Evolutionary conservation across 2,329 filamentous ascomycete genomes (phyloP).

Genomic region (Venturia nashicola): DNA sequence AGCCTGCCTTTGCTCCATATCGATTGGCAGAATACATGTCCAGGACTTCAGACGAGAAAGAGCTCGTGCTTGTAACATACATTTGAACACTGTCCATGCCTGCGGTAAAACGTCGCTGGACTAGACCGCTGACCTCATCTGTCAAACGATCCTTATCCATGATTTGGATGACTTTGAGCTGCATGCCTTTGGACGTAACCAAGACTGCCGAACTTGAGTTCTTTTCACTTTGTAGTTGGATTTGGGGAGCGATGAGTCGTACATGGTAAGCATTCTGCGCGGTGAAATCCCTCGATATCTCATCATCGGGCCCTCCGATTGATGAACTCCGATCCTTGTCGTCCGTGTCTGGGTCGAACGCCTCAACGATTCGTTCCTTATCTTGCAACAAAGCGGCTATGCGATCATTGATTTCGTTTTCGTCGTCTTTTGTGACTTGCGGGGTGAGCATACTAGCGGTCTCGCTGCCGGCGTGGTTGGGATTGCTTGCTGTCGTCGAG

Average conservation of each 20-base stretch:
- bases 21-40: conserved; percentile 90
- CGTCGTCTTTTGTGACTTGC: conserved; percentile 37
- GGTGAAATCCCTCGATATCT: conserved; percentile 77
- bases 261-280: conserved; percentile 92
- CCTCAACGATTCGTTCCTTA: conserved; percentile 68
- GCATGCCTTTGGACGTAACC: conserved; percentile 96
- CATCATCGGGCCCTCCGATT: conserved; percentile 47
- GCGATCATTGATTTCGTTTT: conserved; percentile 63
- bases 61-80: conserved; percentile 91
- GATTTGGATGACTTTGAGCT: conserved; percentile 91
- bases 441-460: conserved; percentile 7
- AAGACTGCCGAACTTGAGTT: conserved; percentile 94
- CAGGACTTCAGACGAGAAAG: conserved; percentile 69
- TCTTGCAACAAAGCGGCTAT: conserved; percentile 80
- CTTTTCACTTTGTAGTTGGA: conserved; percentile 96
- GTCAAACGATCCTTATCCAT: conserved; percentile 92
- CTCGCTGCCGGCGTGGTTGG: conserved; percentile 13
- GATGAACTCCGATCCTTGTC: conserved; percentile 25
- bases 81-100: conserved; percentile 98
- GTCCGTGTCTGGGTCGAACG: conserved; percentile 44
- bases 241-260: conserved; percentile 89
- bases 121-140: conserved; percentile 86
- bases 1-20: conserved; percentile 74
- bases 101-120: conserved; percentile 85
- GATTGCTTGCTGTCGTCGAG: conserved; percentile 12